Evolutionary conservation across 306 rosid genomes (phyloP).

Genomic region (Dryas drummondii): DNA sequence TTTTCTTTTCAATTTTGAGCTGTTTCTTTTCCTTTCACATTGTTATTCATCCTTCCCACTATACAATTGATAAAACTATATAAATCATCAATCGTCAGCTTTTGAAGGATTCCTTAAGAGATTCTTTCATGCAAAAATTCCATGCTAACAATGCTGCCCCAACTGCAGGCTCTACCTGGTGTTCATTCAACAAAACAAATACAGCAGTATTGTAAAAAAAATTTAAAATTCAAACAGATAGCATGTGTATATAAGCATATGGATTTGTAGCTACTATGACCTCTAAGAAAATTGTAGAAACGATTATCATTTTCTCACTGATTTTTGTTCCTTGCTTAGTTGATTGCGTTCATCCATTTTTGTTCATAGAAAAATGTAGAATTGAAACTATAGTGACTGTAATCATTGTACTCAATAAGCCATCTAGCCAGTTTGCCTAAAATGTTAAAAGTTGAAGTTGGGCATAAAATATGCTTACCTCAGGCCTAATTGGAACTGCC

Average conservation of each 20-base stretch:
- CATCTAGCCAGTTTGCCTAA: background rate
- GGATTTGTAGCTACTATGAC: background rate
- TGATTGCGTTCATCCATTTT: background rate
- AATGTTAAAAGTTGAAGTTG: background rate
- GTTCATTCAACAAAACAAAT: conserved; percentile 15
- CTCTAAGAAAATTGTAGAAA: background rate
- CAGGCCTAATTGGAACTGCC: conserved; percentile 65
- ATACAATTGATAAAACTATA: conserved; percentile 28
- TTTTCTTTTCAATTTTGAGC: conserved; percentile 13
- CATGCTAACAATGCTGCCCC: conserved; percentile 94
- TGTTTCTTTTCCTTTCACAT: conserved; percentile 14
- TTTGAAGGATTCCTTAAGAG: conserved; percentile 37
- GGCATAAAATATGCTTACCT: conserved; percentile 45
- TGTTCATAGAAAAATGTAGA: background rate
- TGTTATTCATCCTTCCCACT: conserved; percentile 20
- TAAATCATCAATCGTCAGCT: conserved; percentile 29
- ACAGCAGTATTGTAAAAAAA: background rate
- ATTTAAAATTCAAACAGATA: background rate
- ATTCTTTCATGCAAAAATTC: conserved; percentile 70
- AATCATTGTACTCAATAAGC: background rate
- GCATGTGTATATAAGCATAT: background rate
- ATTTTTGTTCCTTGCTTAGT: background rate
- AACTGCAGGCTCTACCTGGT: conserved; percentile 89
- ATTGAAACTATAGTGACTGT: background rate
- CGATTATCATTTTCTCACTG: background rate